Base-by-base conservation (phyloP, 139 green algal genomes). In the Dunaliella primolecta region DNA sequence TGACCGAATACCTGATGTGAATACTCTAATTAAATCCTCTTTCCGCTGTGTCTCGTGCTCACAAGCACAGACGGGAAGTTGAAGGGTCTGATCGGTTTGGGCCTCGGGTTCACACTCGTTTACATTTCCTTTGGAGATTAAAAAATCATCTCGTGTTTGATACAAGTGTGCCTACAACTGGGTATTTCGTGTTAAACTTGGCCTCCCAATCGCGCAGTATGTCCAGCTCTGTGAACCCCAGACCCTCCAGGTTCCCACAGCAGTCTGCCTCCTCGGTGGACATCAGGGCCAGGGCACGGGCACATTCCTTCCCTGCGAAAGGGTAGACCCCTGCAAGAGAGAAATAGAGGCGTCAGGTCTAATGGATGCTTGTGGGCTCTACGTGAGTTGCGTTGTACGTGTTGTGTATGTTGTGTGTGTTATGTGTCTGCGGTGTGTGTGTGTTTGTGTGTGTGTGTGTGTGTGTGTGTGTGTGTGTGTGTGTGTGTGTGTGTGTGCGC, bases 231-330 rank as follows among this genome's bases (percentile, higher is more conserved):
- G 87, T 85, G 24, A 88, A 81, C 0, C 72, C 75, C 71, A 94
- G 89, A 15, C 84, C 92, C 21, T 88, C 81, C 25, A 96, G 82
- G 27, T 97, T 84, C 29, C 90, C 91, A 77, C 87, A 91, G 80
- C 91, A 96, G 88, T 97, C 95, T 37, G 76, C 38, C 11, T 88
- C 36, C 3, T 96, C 92, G 0, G 91, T 96, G 56, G 93, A 96
- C 33, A 94, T 91, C 75, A 96, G 90, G n/a, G 95, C 95, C 72
- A 98, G 91, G 0, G 95, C 95, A 0, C 93, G 89, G 0, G 95
- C 94, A 32, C 93, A 94, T 87, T 98, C 94, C 32, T 87, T 86
- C 32, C 95, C 95, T 0, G 92, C 95, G 91, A 98, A 98, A 0
- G 94, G 94, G 86, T 97, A 97, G n/a, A 94, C 88, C 21, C 91